Evolutionary conservation across 345 rosid species (phyloP).

Genomic region (Citrus unshiu): DNA sequence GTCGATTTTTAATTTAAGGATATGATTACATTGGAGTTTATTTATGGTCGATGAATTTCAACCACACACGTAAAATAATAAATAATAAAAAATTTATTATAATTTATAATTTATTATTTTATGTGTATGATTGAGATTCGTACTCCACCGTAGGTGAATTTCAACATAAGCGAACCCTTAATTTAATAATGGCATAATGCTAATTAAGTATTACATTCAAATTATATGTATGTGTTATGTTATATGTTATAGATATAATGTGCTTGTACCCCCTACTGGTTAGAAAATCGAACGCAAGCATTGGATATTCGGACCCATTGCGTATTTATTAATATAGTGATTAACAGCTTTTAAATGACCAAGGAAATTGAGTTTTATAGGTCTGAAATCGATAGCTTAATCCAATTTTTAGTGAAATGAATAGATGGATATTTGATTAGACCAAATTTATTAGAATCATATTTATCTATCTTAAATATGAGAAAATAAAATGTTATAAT

Average conservation of each 20-base stretch:
- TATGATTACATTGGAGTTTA: rapidly evolving
- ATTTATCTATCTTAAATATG: neutral
- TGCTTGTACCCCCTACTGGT: neutral
- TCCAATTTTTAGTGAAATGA: neutral
- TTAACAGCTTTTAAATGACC: neutral
- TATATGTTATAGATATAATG: neutral
- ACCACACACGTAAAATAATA: rapidly evolving
- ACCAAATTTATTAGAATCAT: neutral
- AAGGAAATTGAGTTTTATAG: neutral
- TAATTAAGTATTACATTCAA: too few relatives aligned
- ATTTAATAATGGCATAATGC: neutral
- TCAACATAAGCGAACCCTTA: rapidly evolving
- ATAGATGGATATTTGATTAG: neutral
- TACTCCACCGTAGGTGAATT: rapidly evolving
- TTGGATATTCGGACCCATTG: neutral
- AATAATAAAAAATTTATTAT: too few relatives aligned
- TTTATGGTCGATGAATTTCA: rapidly evolving
- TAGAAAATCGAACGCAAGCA: neutral
- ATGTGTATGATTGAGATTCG: rapidly evolving
- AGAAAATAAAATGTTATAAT: too few relatives aligned
- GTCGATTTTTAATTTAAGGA: neutral
- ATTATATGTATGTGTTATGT: too few relatives aligned
- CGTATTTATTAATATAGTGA: neutral
- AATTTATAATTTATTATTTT: too few relatives aligned
- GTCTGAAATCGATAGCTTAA: neutral